Evolutionary conservation across 352 stramenopile genomes (phyloP).

Genomic region (Pythium folliculosum): DNA sequence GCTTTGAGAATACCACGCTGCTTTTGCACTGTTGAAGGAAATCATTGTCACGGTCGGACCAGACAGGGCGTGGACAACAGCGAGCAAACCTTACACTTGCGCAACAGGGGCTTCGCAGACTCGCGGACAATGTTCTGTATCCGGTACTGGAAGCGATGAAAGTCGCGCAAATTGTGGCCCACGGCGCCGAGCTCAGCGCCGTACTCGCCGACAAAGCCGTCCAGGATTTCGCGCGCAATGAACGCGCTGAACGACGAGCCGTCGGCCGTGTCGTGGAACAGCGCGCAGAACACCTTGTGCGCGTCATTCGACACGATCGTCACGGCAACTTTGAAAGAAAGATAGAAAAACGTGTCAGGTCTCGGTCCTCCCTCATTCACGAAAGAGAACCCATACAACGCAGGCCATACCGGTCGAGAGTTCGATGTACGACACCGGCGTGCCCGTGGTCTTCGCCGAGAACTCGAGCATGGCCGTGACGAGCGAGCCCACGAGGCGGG

Average conservation of each 20-base stretch:
- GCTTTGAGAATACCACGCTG: conserved; percentile 88
- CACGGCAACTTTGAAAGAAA: conserved; percentile 58
- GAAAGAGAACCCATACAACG: neutral
- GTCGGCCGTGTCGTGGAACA: conserved; percentile 89
- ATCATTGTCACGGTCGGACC: neutral
- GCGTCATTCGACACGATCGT: conserved; percentile 89
- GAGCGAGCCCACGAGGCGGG: conserved; percentile 87
- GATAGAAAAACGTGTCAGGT: neutral
- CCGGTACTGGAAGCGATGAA: conserved; percentile 88
- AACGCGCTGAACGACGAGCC: conserved; percentile 81
- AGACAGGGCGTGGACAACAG: neutral
- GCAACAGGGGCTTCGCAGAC: conserved; percentile 81
- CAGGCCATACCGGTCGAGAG: conserved; percentile 63
- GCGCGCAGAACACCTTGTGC: conserved; percentile 90
- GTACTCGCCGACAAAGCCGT: conserved; percentile 81
- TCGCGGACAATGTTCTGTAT: conserved; percentile 84
- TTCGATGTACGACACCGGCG: conserved; percentile 91
- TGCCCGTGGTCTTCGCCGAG: conserved; percentile 85
- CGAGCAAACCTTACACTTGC: conserved; percentile 59
- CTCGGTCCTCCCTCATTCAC: neutral
- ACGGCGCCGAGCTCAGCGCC: conserved; percentile 75
- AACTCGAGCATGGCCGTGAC: conserved; percentile 93
- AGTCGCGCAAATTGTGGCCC: conserved; percentile 90
- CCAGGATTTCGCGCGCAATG: conserved; percentile 87
- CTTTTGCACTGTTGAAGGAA: conserved; percentile 67